phyloP scores from a whole-genome alignment of 202 grass and related monocot species.

The Setaria italica region DNA sequence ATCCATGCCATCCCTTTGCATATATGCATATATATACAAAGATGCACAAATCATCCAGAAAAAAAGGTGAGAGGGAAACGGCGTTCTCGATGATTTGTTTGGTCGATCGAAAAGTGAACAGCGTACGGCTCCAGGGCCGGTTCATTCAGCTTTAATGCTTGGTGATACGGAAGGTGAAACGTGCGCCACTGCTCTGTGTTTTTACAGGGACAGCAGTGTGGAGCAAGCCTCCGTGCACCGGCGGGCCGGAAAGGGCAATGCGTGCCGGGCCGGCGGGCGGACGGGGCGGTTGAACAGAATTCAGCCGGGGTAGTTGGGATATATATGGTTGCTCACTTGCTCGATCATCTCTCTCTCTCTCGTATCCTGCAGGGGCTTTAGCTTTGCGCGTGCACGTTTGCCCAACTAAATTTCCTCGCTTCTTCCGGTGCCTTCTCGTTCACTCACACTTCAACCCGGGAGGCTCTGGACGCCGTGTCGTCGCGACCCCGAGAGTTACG shows the following conservation, averaged over 20 bases:
- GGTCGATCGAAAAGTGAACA: background rate
- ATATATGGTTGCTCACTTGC: conserved; percentile 27
- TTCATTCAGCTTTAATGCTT: background rate
- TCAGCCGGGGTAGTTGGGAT: conserved; percentile 31
- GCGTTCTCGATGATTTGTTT: background rate
- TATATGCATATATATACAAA: background rate
- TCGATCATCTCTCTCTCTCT: conserved; percentile 44
- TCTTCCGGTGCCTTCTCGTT: conserved; percentile 43
- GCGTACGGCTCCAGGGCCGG: background rate
- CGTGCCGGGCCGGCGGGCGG: conserved; percentile 20
- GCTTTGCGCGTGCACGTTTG: conserved; percentile 51
- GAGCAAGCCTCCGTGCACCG: conserved; percentile 37
- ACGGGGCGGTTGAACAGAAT: conserved; percentile 53
- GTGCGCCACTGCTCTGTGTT: background rate
- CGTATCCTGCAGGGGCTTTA: background rate
- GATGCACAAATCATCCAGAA: background rate
- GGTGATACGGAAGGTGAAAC: background rate
- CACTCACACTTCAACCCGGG: conserved; percentile 6
- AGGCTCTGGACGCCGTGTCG: background rate
- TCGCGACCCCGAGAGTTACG: background rate
- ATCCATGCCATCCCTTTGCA: conserved; percentile 14
- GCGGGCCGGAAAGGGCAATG: background rate
- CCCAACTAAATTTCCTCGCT: conserved; percentile 55
- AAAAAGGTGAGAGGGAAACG: conserved; percentile 9
- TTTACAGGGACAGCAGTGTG: conserved; percentile 9